Percentiles rank a stretch among this genome's conserved stretches.
Conservation (phyloP, 805 yeast species). For the Candida montana region DNA sequence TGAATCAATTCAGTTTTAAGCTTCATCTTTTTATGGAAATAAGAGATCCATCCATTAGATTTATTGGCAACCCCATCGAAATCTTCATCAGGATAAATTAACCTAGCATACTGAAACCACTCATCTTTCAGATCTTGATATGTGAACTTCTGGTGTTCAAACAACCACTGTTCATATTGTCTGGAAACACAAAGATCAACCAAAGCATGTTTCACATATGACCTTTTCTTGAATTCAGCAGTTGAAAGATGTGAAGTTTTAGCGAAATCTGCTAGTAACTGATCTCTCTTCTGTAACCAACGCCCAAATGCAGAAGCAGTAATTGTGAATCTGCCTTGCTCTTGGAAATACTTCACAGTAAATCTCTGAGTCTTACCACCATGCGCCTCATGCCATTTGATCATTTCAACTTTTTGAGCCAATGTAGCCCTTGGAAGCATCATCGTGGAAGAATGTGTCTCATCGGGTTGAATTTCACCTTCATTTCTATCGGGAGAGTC, state of each 20-base stretch:
- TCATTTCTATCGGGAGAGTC: slow-evolving; percentile 5
- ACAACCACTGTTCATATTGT: slow-evolving; percentile 32
- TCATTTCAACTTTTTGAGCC: slow-evolving; percentile 30
- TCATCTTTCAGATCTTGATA: slow-evolving; percentile 29
- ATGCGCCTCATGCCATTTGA: slow-evolving; percentile 32
- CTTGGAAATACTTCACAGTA: slow-evolving; percentile 30
- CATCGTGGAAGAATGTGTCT: background rate
- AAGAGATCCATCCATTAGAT: slow-evolving; percentile 38
- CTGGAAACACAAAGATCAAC: slow-evolving; percentile 32
- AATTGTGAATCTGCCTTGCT: slow-evolving; percentile 28
- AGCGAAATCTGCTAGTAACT: slow-evolving; percentile 15
- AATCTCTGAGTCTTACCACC: slow-evolving; percentile 30
- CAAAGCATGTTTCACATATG: slow-evolving; percentile 26
- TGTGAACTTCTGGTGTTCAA: slow-evolving; percentile 24
- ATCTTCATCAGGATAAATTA: slow-evolving; percentile 9
- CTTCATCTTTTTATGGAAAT: slow-evolving; percentile 30
- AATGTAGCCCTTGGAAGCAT: slow-evolving; percentile 32
- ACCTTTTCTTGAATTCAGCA: slow-evolving; percentile 23
- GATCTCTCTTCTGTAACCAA: slow-evolving; percentile 32
- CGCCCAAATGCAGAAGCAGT: slow-evolving; percentile 35
- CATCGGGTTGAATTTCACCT: background rate
- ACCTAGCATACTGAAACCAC: slow-evolving; percentile 22
- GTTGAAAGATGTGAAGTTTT: slow-evolving; percentile 1
- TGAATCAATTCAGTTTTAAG: slow-evolving; percentile 25
- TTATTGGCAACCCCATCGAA: slow-evolving; percentile 11